These are phyloP conservation scores for Penicillium freii DNA, from an alignment of 2,329 filamentous ascomycete genomes.

Conservation along the genomic window DNA sequence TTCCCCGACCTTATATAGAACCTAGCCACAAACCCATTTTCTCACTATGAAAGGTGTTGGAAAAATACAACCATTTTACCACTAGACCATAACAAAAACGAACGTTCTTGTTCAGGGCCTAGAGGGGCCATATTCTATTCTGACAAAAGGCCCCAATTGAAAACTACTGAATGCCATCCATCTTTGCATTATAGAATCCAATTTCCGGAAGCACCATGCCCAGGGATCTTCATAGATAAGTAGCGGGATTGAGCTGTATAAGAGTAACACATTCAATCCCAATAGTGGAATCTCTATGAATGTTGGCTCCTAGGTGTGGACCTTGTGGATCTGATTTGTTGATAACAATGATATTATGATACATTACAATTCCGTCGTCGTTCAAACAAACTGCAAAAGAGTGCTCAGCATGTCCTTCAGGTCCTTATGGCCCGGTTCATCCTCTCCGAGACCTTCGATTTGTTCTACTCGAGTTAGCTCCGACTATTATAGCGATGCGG, in stretches of 20 bases:
- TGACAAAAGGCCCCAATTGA: too few relatives aligned
- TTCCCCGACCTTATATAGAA: not conserved
- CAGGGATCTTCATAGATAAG: too few relatives aligned
- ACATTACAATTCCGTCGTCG: not conserved
- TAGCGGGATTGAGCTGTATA: not conserved
- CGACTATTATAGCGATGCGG: not conserved
- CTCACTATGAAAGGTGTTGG: too few relatives aligned
- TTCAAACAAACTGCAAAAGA: conserved; percentile 46
- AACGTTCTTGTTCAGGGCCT: too few relatives aligned
- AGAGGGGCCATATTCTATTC: too few relatives aligned
- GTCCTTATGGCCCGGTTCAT: conserved; percentile 53
- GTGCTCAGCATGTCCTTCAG: conserved; percentile 65
- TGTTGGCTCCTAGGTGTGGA: not conserved
- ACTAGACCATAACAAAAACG: too few relatives aligned
- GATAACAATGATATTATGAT: not conserved
- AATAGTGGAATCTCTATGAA: not conserved
- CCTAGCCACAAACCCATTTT: too few relatives aligned
- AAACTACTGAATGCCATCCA: too few relatives aligned
- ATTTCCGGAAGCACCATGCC: too few relatives aligned
- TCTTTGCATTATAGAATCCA: too few relatives aligned
- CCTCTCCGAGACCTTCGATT: conserved; percentile 57
- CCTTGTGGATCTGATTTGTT: not conserved
- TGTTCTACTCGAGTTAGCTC: conserved; percentile 50
- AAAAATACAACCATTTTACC: too few relatives aligned
- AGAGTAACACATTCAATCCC: not conserved